phyloP scores from a whole-genome alignment of 345 rosid species.

The Mallotus nudiflorus region DNA sequence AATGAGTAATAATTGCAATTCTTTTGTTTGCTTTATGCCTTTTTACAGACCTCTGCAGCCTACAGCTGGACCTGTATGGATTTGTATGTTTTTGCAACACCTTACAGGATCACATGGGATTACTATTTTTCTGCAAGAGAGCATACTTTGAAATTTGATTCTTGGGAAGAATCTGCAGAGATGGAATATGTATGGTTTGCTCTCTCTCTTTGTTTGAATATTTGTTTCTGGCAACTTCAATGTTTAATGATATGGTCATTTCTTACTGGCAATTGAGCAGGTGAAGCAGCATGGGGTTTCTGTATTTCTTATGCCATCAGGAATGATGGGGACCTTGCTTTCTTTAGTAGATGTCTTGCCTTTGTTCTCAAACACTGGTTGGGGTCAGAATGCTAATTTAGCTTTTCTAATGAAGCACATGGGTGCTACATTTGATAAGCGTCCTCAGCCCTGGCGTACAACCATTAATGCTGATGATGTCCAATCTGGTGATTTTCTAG shows the following conservation, averaged over 20 bases:
- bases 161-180: slow-evolving; percentile 92
- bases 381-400: slow-evolving; percentile 93
- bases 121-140: slow-evolving; percentile 82
- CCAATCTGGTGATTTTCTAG: slow-evolving; percentile 89
- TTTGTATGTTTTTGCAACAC: slow-evolving; percentile 95
- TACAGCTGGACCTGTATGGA: slow-evolving; percentile 99
- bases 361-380: slow-evolving; percentile 76
- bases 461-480: slow-evolving; percentile 74
- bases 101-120: slow-evolving; percentile 94
- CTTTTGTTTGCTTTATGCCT: slow-evolving; percentile 2
- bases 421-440: slow-evolving; percentile 89
- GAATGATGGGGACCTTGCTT: slow-evolving; percentile 90
- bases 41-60: slow-evolving; percentile 73
- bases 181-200: slow-evolving; percentile 69
- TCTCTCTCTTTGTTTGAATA: slow-evolving; percentile 8
- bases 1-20: background rate
- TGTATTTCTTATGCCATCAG: slow-evolving; percentile 95
- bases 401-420: slow-evolving; percentile 82
- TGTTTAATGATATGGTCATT: slow-evolving; percentile 16
- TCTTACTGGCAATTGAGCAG: slow-evolving; percentile 40
- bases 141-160: slow-evolving; percentile 75
- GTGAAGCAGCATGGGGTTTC: slow-evolving; percentile 93
- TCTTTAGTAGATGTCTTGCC: slow-evolving; percentile 88
- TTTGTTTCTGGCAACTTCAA: background rate
- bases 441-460: slow-evolving; percentile 74